phyloP scores from a whole-genome alignment of 140 eudicot genomes.

The Flaveria floridana region DNA sequence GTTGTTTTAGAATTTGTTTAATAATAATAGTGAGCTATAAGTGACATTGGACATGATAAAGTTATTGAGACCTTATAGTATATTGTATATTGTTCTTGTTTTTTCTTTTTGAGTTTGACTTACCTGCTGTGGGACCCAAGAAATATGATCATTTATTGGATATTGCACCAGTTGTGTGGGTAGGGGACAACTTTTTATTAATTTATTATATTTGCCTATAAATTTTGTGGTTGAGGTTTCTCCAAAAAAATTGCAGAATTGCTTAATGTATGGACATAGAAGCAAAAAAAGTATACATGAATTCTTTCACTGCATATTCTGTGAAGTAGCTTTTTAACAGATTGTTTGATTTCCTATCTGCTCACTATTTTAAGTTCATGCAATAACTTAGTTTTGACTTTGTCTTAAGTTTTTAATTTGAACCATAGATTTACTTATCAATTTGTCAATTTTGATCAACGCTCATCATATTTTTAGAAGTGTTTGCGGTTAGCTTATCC shows the following conservation, averaged over 20 bases:
- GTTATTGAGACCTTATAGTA: conserved; percentile 13
- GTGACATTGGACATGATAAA: conserved; percentile 2
- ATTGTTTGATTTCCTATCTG: conserved; percentile 13
- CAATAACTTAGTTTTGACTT: background rate
- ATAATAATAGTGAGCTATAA: background rate
- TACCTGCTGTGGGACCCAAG: conserved; percentile 25
- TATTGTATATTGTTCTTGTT: background rate
- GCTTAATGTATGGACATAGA: background rate
- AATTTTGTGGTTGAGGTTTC: conserved; percentile 15
- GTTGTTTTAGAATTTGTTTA: background rate
- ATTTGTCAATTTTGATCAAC: background rate
- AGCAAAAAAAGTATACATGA: background rate
- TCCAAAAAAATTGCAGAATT: background rate
- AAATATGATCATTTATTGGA: conserved; percentile 11
- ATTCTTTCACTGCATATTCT: conserved; percentile 10
- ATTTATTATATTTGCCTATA: conserved; percentile 17
- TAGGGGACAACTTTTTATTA: conserved; percentile 13
- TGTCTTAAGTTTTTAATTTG: background rate
- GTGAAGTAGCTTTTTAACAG: conserved; percentile 2
- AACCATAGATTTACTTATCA: background rate
- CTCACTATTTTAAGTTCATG: background rate
- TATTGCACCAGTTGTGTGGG: conserved; percentile 9
- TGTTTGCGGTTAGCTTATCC: background rate
- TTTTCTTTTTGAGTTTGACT: background rate
- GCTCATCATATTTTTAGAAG: background rate